Percentiles rank a stretch among this genome's conserved stretches.
These are phyloP conservation scores for Paecilomyces fulvus DNA, from an alignment of 2,329 filamentous ascomycete species.

Conservation along the genomic window DNA sequence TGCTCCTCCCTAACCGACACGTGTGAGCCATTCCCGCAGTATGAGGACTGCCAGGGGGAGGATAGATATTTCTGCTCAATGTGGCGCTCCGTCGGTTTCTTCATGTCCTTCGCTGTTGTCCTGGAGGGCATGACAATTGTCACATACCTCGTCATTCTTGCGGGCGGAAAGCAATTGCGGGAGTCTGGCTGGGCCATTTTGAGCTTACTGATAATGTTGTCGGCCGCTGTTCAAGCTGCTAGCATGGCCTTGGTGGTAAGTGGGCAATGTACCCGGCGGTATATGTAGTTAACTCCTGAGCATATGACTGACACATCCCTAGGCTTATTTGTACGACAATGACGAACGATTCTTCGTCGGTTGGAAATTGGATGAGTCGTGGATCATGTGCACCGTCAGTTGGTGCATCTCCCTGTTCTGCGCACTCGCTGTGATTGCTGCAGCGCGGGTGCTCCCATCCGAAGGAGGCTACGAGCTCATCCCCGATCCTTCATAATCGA, in stretches of 20 bases:
- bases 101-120: slow-evolving; percentile 78
- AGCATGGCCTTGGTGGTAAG: slow-evolving; percentile 76
- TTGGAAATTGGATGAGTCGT: slow-evolving; percentile 73
- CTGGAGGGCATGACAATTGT: slow-evolving; percentile 73
- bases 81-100: slow-evolving; percentile 82
- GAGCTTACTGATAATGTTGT: slow-evolving; percentile 54
- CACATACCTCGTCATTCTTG: slow-evolving; percentile 66
- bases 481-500: slow-evolving; percentile 31
- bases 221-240: slow-evolving; percentile 62
- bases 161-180: slow-evolving; percentile 69
- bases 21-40: slow-evolving; percentile 53
- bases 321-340: slow-evolving; percentile 78
- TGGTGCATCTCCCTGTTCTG: slow-evolving; percentile 49
- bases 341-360: slow-evolving; percentile 76
- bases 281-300: not conserved
- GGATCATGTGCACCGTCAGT: slow-evolving; percentile 60
- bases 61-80: slow-evolving; percentile 77
- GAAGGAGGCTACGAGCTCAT: slow-evolving; percentile 85
- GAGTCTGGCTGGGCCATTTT: slow-evolving; percentile 77
- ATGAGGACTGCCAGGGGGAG: slow-evolving; percentile 57
- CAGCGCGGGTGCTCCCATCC: slow-evolving; percentile 61
- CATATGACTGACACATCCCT: slow-evolving; percentile 5
- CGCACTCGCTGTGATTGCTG: slow-evolving; percentile 52
- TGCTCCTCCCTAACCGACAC: slow-evolving; percentile 62
- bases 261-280: slow-evolving; percentile 11